Conservation (phyloP, 106 monocot genomes). For the Acorus gramineus region DNA sequence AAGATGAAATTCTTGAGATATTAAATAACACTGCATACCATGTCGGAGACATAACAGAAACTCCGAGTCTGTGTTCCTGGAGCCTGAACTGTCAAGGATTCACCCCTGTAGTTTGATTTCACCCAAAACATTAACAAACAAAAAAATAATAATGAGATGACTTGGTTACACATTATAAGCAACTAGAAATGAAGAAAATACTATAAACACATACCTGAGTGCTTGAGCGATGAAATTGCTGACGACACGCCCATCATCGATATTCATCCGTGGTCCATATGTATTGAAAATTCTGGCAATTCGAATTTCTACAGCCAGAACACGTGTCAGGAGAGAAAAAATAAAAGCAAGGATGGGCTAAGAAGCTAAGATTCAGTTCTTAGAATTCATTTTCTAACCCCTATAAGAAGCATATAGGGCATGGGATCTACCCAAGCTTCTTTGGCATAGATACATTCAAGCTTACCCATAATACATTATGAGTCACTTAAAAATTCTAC, state of each 20-base stretch:
- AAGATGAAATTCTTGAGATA: neutral
- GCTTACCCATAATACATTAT: neutral
- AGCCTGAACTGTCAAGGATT: constrained; percentile 75
- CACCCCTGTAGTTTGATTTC: constrained; percentile 34
- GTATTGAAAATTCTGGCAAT: constrained; percentile 98
- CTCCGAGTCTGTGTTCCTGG: constrained; percentile 97
- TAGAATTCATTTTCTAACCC: too few species aligned
- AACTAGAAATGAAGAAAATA: neutral
- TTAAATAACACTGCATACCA: constrained; percentile 29
- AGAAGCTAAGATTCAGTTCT: neutral
- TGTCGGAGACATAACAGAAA: constrained; percentile 96
- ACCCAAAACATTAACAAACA: neutral
- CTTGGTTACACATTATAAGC: neutral
- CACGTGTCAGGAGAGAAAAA: too few species aligned
- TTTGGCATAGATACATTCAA: too few species aligned
- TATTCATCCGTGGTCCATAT: constrained; percentile 98
- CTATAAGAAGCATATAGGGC: too few species aligned
- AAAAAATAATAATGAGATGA: neutral
- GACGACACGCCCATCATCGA: constrained; percentile 97
- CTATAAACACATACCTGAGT: constrained; percentile 36
- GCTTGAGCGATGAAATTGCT: constrained; percentile 99
- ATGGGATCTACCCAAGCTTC: too few species aligned
- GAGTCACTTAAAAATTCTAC: neutral
- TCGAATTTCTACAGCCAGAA: constrained; percentile 57
- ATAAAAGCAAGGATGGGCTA: neutral